Conservation (phyloP, 1,139 yeast species). For the Pichia sp. region DNA sequence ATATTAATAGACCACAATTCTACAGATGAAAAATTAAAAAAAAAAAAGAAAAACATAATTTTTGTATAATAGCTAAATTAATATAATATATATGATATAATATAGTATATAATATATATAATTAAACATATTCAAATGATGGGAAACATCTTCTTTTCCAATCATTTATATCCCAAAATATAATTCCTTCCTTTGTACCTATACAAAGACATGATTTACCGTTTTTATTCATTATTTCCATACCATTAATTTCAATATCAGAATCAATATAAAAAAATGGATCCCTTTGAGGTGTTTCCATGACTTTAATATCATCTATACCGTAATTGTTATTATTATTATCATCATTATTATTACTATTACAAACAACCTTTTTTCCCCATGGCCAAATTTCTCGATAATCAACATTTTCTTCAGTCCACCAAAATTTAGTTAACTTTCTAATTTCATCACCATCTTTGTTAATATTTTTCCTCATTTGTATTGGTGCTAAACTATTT, state of each 20-base stretch:
- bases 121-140: conserved; percentile 22
- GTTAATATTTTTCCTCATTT: not conserved
- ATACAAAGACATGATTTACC: conserved; percentile 36
- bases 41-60: not conserved
- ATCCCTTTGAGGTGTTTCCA: conserved; percentile 16
- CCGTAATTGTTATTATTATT: not conserved
- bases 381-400: conserved; percentile 10
- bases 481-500: not conserved
- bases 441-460: not conserved
- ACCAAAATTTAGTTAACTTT: conserved; percentile 5
- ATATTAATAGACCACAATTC: conserved; percentile 86
- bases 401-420: conserved; percentile 5
- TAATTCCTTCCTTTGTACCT: conserved; percentile 43
- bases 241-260: conserved; percentile 38
- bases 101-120: not conserved
- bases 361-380: conserved; percentile 1
- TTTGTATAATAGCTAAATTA: not conserved
- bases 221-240: conserved; percentile 37
- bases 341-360: not conserved
- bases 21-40: conserved; percentile 46
- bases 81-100: not conserved
- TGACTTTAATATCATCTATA: not conserved
- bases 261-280: conserved; percentile 24
- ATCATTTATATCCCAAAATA: conserved; percentile 45
- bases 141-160: conserved; percentile 49